Conservation (phyloP, 805 yeast species). For the Peterozyma xylosa region DNA sequence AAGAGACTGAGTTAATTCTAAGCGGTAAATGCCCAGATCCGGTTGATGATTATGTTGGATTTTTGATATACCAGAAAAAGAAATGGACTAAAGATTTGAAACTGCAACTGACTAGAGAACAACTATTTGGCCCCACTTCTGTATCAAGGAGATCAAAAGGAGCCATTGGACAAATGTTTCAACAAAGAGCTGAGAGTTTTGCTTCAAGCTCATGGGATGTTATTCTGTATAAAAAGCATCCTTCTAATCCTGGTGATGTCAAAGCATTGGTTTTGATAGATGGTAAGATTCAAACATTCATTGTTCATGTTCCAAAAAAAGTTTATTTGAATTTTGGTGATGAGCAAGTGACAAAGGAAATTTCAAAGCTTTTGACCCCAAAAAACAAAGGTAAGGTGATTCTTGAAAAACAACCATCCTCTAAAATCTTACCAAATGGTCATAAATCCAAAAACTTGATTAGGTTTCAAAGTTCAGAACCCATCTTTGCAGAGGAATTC, state of each 20-base stretch:
- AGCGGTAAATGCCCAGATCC: slow-evolving; percentile 59
- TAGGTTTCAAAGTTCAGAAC: slow-evolving; percentile 64
- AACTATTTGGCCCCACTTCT: slow-evolving; percentile 63
- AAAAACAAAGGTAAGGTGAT: slow-evolving; percentile 42
- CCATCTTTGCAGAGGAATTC: slow-evolving; percentile 45
- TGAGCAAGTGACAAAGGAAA: slow-evolving; percentile 30
- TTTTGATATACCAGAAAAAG: slow-evolving; percentile 70
- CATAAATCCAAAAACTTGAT: slow-evolving; percentile 45
- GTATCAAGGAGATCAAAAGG: slow-evolving; percentile 38
- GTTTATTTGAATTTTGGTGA: slow-evolving; percentile 62
- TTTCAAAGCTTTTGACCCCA: not conserved
- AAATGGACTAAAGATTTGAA: slow-evolving; percentile 80
- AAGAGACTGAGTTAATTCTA: slow-evolving; percentile 34
- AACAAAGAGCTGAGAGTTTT: slow-evolving; percentile 71
- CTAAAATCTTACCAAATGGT: slow-evolving; percentile 66
- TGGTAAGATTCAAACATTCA: slow-evolving; percentile 65
- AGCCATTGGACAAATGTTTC: slow-evolving; percentile 60
- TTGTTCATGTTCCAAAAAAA: slow-evolving; percentile 66
- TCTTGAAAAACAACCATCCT: slow-evolving; percentile 6
- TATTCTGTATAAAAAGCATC: slow-evolving; percentile 56
- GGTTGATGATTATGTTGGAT: slow-evolving; percentile 57
- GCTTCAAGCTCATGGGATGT: slow-evolving; percentile 83
- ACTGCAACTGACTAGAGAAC: slow-evolving; percentile 63
- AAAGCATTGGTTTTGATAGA: slow-evolving; percentile 65
- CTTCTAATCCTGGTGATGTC: slow-evolving; percentile 60